These are phyloP conservation scores for Litsea cubeba DNA, from an alignment of 164 flowering plant genomes.

Conservation along the genomic window DNA sequence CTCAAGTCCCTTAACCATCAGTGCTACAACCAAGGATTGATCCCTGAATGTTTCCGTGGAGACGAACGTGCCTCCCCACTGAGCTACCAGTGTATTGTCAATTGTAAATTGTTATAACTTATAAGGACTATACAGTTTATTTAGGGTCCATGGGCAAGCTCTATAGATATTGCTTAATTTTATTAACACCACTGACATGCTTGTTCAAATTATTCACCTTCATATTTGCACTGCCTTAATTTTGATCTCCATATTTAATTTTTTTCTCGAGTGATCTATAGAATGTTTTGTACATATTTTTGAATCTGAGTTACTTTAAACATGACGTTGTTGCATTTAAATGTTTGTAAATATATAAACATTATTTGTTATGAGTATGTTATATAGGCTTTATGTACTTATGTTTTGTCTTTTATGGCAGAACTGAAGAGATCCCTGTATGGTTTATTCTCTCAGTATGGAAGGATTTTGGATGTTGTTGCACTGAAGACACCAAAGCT, in stretches of 20 bases:
- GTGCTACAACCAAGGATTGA: too few species aligned
- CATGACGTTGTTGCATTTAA: neutral
- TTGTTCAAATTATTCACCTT: neutral
- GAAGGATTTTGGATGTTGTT: conserved; percentile 88
- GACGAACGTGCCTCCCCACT: too few species aligned
- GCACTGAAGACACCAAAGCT: conserved; percentile 85
- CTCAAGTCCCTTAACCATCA: too few species aligned
- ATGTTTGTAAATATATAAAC: neutral
- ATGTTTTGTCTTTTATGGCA: conserved; percentile 24
- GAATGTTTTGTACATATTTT: neutral
- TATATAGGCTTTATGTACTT: neutral
- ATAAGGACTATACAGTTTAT: too few species aligned
- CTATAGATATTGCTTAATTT: too few species aligned
- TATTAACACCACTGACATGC: neutral
- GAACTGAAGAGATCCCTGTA: conserved; percentile 91
- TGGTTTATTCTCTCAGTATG: conserved; percentile 87
- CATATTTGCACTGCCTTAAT: neutral
- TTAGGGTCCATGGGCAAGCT: too few species aligned
- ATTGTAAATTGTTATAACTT: too few species aligned
- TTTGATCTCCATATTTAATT: neutral
- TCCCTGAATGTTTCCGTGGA: too few species aligned
- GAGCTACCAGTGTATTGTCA: too few species aligned
- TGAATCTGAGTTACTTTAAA: neutral
- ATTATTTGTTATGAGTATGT: neutral
- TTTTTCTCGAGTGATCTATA: neutral